Base-by-base conservation (phyloP, 257 asterid species). In the Orobanche coerulescens region DNA sequence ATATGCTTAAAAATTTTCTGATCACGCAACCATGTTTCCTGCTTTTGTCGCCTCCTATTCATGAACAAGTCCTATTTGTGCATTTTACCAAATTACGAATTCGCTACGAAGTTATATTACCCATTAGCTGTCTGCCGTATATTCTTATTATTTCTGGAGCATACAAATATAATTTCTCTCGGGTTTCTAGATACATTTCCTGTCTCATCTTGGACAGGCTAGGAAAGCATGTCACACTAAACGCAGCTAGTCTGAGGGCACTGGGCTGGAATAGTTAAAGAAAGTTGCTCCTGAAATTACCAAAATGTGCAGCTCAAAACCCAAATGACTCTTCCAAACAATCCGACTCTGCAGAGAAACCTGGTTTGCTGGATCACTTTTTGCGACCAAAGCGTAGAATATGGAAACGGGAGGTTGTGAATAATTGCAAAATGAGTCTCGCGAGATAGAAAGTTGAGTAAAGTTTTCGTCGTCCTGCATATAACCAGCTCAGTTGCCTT, bases 151-250 rank as follows among this genome's bases (percentile, higher is more conserved):
- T 30, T 20, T 46, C 58, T 53, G 55, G 25, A 20, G 58, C 30
- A 25, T 19, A 23, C 50, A 26, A 18, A n/a, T 20, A 26, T 13
- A 59, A 68, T 13, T 10, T 43, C 14, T 34, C 0, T 30, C 0
- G 13, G 11, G 6, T n/a, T n/a, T n/a, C n/a, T n/a, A n/a, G n/a
- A n/a, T n/a, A 44, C 13, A 16, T 53, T 44, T 39, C 44, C 11
- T 11, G 44, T 9, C 55, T 23, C 6, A 22, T 64, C 15, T 53
- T 57, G 54, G 31, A 64, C 88, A 92, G 98, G 79, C 72, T 88
- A 22, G 95, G 98, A 62, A 88, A 84, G 81, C 88, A 92, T 46
- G 60, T 73, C 53, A 90, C 76, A 73, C 72, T 92, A 44, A 85
- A 26, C 40, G 43, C 78, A 13, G 79, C 83, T 62, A 79, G 73